Conservation (phyloP, 352 stramenopile genomes). For the Pythium rishiriense region DNA sequence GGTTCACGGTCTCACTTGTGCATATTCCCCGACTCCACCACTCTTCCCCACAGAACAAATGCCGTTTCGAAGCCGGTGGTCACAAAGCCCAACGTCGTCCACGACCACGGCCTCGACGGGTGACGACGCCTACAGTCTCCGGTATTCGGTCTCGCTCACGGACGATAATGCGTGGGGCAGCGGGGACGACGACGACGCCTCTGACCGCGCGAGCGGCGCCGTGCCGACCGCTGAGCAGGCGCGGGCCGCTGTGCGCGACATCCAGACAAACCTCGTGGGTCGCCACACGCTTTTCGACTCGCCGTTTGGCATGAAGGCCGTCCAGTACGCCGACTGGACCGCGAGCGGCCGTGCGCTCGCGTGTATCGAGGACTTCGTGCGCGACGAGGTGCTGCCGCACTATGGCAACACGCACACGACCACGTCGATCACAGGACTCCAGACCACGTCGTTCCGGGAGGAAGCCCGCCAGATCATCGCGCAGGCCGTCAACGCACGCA, state of each 20-base stretch:
- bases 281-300: not conserved
- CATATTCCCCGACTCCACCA: too few relatives aligned
- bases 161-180: not conserved
- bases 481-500: conserved; percentile 75
- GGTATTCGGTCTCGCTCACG: not conserved
- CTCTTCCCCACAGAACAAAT: too few relatives aligned
- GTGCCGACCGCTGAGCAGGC: not conserved
- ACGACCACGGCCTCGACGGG: not conserved
- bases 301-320: conserved; percentile 42
- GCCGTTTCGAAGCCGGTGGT: too few relatives aligned
- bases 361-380: conserved; percentile 88
- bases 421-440: conserved; percentile 46
- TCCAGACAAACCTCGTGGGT: not conserved
- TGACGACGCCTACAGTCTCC: not conserved
- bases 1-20: too few relatives aligned
- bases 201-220: not conserved
- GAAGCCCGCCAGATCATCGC: conserved; percentile 91
- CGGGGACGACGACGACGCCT: not conserved
- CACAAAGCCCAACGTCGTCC: too few relatives aligned
- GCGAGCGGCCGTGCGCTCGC: conserved; percentile 71
- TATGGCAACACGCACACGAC: conserved; percentile 96
- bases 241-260: not conserved
- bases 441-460: conserved; percentile 89
- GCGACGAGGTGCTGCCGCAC: conserved; percentile 73
- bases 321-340: conserved; percentile 91